These are phyloP conservation scores for Syzygium grande DNA, from an alignment of 345 rosid species.

Conservation along the genomic window DNA sequence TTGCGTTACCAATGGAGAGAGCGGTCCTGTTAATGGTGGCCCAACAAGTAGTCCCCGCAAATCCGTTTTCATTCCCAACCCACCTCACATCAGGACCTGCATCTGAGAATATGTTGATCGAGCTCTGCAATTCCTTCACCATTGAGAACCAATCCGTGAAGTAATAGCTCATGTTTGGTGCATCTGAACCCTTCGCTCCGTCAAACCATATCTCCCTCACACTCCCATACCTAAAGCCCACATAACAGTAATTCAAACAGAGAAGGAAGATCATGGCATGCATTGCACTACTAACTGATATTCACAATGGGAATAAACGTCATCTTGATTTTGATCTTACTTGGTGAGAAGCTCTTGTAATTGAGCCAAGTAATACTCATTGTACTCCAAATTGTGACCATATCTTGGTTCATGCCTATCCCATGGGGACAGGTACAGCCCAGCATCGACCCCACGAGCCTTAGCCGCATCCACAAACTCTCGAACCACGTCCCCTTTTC, in stretches of 20 bases:
- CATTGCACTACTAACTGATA: background rate
- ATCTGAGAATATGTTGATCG: conserved; percentile 66
- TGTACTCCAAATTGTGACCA: conserved; percentile 46
- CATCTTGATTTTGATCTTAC: conserved; percentile 11
- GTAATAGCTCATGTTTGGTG: conserved; percentile 54
- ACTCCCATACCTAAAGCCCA: conserved; percentile 33
- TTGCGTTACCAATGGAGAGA: conserved; percentile 52
- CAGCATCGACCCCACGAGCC: conserved; percentile 39
- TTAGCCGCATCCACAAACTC: conserved; percentile 41
- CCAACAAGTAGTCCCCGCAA: conserved; percentile 56
- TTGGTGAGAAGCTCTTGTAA: conserved; percentile 50
- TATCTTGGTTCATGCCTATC: conserved; percentile 64
- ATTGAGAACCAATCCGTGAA: conserved; percentile 66
- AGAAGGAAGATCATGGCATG: background rate
- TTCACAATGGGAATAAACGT: background rate
- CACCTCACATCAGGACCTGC: conserved; percentile 73
- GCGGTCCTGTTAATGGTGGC: conserved; percentile 56
- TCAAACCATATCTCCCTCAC: conserved; percentile 76
- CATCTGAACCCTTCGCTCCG: conserved; percentile 56
- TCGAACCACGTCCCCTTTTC: conserved; percentile 52
- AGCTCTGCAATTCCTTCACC: conserved; percentile 65
- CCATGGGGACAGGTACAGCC: conserved; percentile 71
- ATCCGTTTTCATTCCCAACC: conserved; percentile 62
- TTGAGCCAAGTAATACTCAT: conserved; percentile 65
- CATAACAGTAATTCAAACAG: background rate